Evolutionary conservation across 2,329 filamentous ascomycete genomes (phyloP).

Genomic region (Stachybotrys chlorohalonatus): DNA sequence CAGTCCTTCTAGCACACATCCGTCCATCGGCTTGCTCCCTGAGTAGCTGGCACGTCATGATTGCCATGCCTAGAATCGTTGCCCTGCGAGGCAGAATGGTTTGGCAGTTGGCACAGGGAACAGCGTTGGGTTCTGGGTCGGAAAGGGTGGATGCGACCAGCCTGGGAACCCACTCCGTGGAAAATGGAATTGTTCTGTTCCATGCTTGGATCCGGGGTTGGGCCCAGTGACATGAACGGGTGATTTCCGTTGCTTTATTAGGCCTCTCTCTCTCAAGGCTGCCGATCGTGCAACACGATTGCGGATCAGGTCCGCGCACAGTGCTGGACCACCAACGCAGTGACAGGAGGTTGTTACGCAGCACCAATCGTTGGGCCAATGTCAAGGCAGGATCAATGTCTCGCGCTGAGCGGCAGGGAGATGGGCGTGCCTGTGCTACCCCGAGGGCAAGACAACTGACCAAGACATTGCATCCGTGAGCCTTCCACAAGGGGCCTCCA

Average conservation of each 20-base stretch:
- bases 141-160: no score
- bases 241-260: not conserved
- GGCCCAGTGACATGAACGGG: not conserved
- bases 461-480: not conserved
- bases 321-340: not conserved
- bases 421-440: not conserved
- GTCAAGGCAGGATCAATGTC: not conserved
- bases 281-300: not conserved
- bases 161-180: not conserved
- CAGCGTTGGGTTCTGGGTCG: no score
- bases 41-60: no score
- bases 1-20: no score
- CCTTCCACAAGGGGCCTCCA: not conserved
- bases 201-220: not conserved
- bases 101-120: no score
- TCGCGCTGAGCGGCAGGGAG: not conserved
- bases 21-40: no score
- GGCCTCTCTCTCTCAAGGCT: no score
- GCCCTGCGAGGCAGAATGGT: no score
- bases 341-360: not conserved
- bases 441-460: not conserved
- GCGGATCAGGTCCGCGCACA: not conserved
- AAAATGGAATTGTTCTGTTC: constrained; percentile 1
- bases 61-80: no score
- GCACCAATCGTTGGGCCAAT: not conserved